phyloP scores from a whole-genome alignment of 345 rosid species.

The Eucalyptus cladocalyx region DNA sequence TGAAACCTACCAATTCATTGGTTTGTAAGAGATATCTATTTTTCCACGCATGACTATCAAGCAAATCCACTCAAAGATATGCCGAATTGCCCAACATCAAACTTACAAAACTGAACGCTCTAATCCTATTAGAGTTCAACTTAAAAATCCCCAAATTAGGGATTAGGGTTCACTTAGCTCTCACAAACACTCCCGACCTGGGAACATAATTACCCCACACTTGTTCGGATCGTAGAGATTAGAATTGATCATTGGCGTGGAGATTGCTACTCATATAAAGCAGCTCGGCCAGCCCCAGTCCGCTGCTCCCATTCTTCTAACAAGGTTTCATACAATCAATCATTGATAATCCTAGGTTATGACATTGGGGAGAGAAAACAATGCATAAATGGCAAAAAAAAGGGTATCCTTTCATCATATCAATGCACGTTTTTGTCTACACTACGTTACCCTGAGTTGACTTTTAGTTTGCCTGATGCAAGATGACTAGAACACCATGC shows the following conservation, averaged over 20 bases:
- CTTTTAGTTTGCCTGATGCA: background rate
- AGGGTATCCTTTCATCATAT: background rate
- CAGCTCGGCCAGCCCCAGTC: background rate
- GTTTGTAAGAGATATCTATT: background rate
- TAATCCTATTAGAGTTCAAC: background rate
- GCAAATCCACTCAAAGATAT: background rate
- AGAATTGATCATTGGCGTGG: background rate
- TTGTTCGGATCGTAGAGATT: background rate
- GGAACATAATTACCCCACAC: background rate
- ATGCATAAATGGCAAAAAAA: background rate
- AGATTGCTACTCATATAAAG: background rate
- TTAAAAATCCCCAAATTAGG: background rate
- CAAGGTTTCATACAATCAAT: background rate
- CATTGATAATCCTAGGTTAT: background rate
- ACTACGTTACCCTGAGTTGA: background rate
- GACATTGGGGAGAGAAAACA: background rate
- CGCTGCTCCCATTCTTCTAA: background rate
- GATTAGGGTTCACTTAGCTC: background rate
- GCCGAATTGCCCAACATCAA: background rate
- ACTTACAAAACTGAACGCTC: background rate
- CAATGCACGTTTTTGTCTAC: background rate
- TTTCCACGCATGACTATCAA: background rate
- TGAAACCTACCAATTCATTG: background rate
- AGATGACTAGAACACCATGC: constrained; percentile 21
- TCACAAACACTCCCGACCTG: background rate